These are phyloP conservation scores for Tetrahymena malaccensis DNA, from an alignment of 73 alveolate species.

Conservation along the genomic window DNA sequence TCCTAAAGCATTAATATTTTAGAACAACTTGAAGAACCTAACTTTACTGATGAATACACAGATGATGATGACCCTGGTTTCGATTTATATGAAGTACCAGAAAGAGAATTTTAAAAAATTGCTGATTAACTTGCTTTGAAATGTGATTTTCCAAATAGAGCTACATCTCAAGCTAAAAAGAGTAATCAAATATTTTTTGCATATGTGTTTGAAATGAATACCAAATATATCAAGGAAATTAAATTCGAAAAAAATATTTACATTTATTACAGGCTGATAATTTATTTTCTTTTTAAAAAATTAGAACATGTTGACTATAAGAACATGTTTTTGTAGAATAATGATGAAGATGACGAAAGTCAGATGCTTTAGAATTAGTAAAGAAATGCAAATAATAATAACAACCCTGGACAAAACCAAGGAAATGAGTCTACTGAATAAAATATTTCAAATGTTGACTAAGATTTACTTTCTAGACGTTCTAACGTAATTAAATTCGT, in stretches of 20 bases:
- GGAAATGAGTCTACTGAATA: not conserved
- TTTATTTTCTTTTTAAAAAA: not conserved
- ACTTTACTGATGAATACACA: constrained; percentile 77
- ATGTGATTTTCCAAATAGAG: constrained; percentile 89
- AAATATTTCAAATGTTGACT: not conserved
- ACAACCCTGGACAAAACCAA: not conserved
- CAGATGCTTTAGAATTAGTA: constrained; percentile 21
- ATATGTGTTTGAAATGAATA: not conserved
- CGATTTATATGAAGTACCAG: constrained; percentile 85
- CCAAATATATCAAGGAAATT: too few species aligned
- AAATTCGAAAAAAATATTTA: too few species aligned
- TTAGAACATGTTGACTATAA: not conserved
- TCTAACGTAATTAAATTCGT: not conserved
- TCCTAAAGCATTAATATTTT: constrained; percentile 29
- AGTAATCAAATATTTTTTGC: not conserved
- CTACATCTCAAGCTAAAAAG: constrained; percentile 45
- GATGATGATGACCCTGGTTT: constrained; percentile 99
- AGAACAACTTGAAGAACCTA: constrained; percentile 57
- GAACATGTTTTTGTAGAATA: not conserved
- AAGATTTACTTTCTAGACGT: not conserved
- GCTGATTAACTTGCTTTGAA: constrained; percentile 89
- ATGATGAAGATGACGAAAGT: constrained; percentile 40
- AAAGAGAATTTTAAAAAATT: constrained; percentile 76
- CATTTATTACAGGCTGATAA: too few species aligned
- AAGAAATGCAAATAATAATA: constrained; percentile 10